Base-by-base conservation (phyloP, 1,284 basidiomycete species). In the Leccinum ponderosum region DNA sequence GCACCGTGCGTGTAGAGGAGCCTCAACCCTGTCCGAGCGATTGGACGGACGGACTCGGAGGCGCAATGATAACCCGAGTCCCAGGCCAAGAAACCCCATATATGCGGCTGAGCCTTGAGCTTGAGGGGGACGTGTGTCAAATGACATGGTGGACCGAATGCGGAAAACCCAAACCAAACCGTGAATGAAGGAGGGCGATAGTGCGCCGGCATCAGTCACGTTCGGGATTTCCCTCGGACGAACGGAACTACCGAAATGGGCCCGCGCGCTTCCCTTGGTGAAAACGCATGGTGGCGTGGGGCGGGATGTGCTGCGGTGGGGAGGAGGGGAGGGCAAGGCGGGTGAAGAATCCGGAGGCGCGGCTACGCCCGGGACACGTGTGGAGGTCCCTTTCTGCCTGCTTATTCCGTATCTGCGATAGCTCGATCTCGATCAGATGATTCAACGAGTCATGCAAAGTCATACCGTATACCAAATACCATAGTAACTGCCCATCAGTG, bases 201-300 rank as follows among this genome's bases (percentile, higher is more conserved):
- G 57, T 55, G 50, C 67, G 60, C 60, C 52, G 62, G 39, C 39
- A 55, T 20, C 39, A 11, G 4, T n/a, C 39, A 42, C 17, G 39
- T 42, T 42, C 8, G 37, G 37, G 39, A 42, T 42, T 53, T 42
- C 61, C 69, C 68, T 65, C 66, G 64, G 66, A 58, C n/a, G 15
- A 55, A 35, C 4, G 0, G 39, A 42, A 17, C 56, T 7, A 44
- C 53, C 27, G 27, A 48, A 56, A 60, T 53, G 4, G 11, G 17
- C 14, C 37, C n/a, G n/a, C n/a, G 7, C n/a, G n/a, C 15, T 42
- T 42, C 15, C 4, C n/a, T 31, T 39, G 20, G n/a, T 31, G 5
- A 42, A 53, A 67, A 44, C n/a, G n/a, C 31, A 27, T 50, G 29
- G 65, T 4, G 31, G 29, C 42, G 2, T 47, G 44, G 44, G 17